Percentiles rank a stretch among this genome's conserved stretches.
These are phyloP conservation scores for Pinus albicaulis DNA, from an alignment of 75 land plant genomes.

Conservation along the genomic window DNA sequence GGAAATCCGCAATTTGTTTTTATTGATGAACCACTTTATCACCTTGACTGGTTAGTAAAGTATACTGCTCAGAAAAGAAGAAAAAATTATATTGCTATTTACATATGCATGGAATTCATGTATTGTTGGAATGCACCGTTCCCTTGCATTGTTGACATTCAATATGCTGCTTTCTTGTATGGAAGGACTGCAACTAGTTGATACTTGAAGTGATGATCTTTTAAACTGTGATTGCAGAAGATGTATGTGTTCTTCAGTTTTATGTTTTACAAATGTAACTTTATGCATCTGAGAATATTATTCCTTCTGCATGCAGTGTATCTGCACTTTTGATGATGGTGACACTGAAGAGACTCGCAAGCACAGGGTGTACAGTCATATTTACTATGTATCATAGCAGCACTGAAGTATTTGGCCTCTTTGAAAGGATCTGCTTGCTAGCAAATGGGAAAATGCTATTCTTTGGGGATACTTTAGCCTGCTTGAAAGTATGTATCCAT, in stretches of 20 bases:
- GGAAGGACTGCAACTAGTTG: not conserved
- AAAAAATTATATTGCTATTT: slow-evolving; percentile 3
- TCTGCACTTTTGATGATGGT: slow-evolving; percentile 24
- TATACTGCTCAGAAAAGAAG: not conserved
- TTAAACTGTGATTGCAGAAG: not conserved
- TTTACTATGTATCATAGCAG: slow-evolving; percentile 19
- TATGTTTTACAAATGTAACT: not conserved
- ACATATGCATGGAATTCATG: not conserved
- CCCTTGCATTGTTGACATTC: not conserved
- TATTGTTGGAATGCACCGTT: not conserved
- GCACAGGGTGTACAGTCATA: slow-evolving; percentile 22
- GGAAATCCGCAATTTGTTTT: slow-evolving; percentile 56
- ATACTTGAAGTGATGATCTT: not conserved
- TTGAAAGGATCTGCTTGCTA: slow-evolving; percentile 28
- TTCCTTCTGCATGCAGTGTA: slow-evolving; percentile 17
- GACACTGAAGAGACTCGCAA: slow-evolving; percentile 26
- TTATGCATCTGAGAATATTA: not conserved
- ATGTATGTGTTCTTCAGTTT: not conserved
- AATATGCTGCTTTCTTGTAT: slow-evolving; percentile 4
- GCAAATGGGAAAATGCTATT: slow-evolving; percentile 30
- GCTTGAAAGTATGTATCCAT: slow-evolving; percentile 23
- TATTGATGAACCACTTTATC: slow-evolving; percentile 26
- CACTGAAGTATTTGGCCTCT: slow-evolving; percentile 27
- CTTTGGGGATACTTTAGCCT: slow-evolving; percentile 25
- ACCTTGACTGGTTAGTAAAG: slow-evolving; percentile 26